Evolutionary conservation across 257 asterid genomes (phyloP).

Genomic region (Ilex asprella): DNA sequence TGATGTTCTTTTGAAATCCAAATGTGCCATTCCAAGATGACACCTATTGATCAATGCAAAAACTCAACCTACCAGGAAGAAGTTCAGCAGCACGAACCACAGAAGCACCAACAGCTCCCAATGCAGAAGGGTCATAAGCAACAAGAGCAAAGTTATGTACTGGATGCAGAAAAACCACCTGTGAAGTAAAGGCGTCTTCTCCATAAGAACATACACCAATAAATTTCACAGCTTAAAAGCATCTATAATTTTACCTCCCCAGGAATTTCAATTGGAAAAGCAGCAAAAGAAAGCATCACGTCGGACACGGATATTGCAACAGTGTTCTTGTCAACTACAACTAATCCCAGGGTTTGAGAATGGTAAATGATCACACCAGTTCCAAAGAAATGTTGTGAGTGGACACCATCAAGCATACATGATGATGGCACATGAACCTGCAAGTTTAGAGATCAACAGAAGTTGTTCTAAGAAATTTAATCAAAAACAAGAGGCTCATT

Average conservation of each 20-base stretch:
- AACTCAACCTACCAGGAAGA: constrained; percentile 64
- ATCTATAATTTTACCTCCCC: constrained; percentile 68
- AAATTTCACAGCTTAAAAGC: constrained; percentile 13
- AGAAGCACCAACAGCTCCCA: constrained; percentile 75
- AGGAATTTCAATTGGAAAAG: constrained; percentile 96
- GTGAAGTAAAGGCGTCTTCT: constrained; percentile 19
- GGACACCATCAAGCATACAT: constrained; percentile 99
- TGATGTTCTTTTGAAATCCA: neutral
- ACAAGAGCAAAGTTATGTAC: constrained; percentile 96
- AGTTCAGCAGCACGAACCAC: constrained; percentile 95
- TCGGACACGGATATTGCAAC: constrained; percentile 95
- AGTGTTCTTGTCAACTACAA: constrained; percentile 94
- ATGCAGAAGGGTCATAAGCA: constrained; percentile 85
- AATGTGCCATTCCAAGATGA: neutral
- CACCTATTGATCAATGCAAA: neutral
- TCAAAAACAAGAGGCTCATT: too few relatives aligned
- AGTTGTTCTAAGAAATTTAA: neutral
- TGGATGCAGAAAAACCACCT: constrained; percentile 99
- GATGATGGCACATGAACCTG: constrained; percentile 99
- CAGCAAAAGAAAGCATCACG: constrained; percentile 97
- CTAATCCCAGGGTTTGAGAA: constrained; percentile 86
- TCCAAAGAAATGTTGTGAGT: constrained; percentile 95
- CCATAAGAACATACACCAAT: constrained; percentile 10
- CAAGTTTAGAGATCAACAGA: constrained; percentile 15
- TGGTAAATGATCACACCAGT: constrained; percentile 89